A percentile compares a stretch with the other conserved stretches of the same genome.
These are phyloP conservation scores for Polysphondylium violaceum DNA, from an alignment of 78 protist species.

Conservation along the genomic window DNA sequence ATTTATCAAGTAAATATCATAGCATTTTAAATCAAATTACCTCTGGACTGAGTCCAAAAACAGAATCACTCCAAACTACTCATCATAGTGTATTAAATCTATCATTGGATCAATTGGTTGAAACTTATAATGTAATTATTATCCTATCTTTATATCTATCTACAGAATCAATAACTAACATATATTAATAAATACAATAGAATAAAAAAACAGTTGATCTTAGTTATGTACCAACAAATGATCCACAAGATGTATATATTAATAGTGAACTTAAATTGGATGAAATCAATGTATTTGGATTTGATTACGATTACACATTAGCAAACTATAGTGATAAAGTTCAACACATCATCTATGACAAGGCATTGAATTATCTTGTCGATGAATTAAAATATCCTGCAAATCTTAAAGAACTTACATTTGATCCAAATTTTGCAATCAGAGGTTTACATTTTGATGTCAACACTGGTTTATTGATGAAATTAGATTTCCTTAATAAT, in stretches of 20 bases:
- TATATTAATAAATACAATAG: background rate
- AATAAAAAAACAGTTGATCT: conserved; percentile 40
- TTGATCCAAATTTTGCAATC: conserved; percentile 67
- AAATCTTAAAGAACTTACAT: conserved; percentile 10
- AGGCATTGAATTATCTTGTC: conserved; percentile 41
- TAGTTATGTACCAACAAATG: conserved; percentile 62
- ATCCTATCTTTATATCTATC: background rate
- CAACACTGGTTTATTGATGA: conserved; percentile 51
- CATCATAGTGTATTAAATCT: conserved; percentile 66
- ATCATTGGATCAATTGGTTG: conserved; percentile 53
- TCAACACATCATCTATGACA: conserved; percentile 65
- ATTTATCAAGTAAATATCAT: too few species aligned
- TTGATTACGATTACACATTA: conserved; percentile 71
- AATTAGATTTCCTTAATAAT: conserved; percentile 62
- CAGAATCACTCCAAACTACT: too few species aligned
- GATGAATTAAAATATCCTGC: conserved; percentile 69
- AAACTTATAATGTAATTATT: conserved; percentile 48
- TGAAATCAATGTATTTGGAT: conserved; percentile 68
- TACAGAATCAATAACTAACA: background rate
- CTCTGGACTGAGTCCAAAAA: too few species aligned
- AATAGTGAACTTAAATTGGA: conserved; percentile 59
- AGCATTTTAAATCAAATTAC: too few species aligned
- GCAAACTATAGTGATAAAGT: conserved; percentile 68
- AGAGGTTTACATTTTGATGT: conserved; percentile 65
- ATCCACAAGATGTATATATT: conserved; percentile 68